Conservation (phyloP, 1,284 basidiomycete genomes). For the Ceratobasidium sp. region DNA sequence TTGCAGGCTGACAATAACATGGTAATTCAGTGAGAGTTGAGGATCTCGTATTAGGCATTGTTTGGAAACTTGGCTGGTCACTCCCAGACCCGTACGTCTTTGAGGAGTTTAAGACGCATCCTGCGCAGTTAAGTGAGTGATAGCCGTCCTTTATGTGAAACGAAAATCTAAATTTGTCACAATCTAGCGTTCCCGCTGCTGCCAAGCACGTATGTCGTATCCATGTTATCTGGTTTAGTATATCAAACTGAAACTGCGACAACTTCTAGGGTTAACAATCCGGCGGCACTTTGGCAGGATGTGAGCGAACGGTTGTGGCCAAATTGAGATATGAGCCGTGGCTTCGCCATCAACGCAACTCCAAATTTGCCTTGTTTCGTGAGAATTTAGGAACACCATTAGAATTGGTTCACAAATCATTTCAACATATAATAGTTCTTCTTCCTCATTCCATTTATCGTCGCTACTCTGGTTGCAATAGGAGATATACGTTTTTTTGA, state of each 20-base stretch:
- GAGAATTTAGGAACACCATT: too few species aligned
- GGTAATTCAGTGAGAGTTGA: slow-evolving; percentile 59
- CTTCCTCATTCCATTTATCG: too few species aligned
- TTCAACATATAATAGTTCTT: too few species aligned
- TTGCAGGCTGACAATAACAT: background rate
- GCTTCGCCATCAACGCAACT: too few species aligned
- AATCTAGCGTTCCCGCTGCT: slow-evolving; percentile 9
- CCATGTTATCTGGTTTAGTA: background rate
- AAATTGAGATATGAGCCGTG: background rate
- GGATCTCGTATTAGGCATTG: slow-evolving; percentile 57
- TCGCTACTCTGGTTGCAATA: too few species aligned
- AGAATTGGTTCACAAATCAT: too few species aligned
- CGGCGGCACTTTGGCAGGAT: slow-evolving; percentile 18
- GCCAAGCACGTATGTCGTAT: slow-evolving; percentile 26
- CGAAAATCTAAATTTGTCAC: background rate
- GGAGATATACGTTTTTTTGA: too few species aligned
- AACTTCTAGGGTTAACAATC: slow-evolving; percentile 27
- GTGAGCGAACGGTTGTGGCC: slow-evolving; percentile 17
- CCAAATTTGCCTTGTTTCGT: too few species aligned
- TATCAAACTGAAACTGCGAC: background rate
- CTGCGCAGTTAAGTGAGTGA: slow-evolving; percentile 33
- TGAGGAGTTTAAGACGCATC: slow-evolving; percentile 34
- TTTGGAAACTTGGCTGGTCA: slow-evolving; percentile 70
- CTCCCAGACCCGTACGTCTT: slow-evolving; percentile 58
- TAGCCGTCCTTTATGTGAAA: background rate